These are phyloP conservation scores for barrel medic (Medicago truncatula) DNA, from an alignment of 306 rosid genomes.

Conservation along the genomic window MtrunA17r5.0-ANR NC_053044.1:26472501-26473000, in stretches of 20 bases:
- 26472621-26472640: slow-evolving; percentile 87
- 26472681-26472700: slow-evolving; percentile 87
- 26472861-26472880: slow-evolving; percentile 83
- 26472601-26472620: slow-evolving; percentile 95
- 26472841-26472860: slow-evolving; percentile 85
- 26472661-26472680: slow-evolving; percentile 99
- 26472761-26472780: slow-evolving; percentile 81
- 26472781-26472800: slow-evolving; percentile 84
- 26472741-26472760: slow-evolving; percentile 79
- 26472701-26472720: slow-evolving; percentile 89
- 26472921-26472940: not conserved
- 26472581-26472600: slow-evolving; percentile 94
- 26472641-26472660: slow-evolving; percentile 94
- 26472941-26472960: not conserved
- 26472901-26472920: not conserved
- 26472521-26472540: slow-evolving; percentile 52
- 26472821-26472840: slow-evolving; percentile 94
- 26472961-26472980: too few relatives aligned
- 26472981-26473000: too few relatives aligned
- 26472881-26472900: slow-evolving; percentile 54
- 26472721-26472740: slow-evolving; percentile 78
- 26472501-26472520: slow-evolving; percentile 81
- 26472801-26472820: slow-evolving; percentile 98
- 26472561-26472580: slow-evolving; percentile 78
- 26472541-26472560: slow-evolving; percentile 82